These are phyloP conservation scores for Phytophthora tentaculata DNA, from an alignment of 352 stramenopile species.

Conservation along the genomic window DNA sequence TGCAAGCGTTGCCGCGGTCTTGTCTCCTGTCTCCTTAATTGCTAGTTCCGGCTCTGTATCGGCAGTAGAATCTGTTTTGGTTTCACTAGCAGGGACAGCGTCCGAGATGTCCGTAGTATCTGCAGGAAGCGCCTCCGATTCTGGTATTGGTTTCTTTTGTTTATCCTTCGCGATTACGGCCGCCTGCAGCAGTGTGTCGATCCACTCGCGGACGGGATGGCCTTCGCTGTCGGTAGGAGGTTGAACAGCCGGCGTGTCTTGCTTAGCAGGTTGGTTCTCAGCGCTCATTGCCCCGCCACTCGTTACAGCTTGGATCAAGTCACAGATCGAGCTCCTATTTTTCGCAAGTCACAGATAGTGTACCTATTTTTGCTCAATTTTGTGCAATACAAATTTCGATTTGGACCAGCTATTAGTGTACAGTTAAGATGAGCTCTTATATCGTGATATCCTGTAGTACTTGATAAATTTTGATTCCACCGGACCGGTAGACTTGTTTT, in stretches of 20 bases:
- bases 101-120: slow-evolving; percentile 6
- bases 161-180: slow-evolving; percentile 78
- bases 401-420: too few relatives aligned
- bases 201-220: slow-evolving; percentile 72
- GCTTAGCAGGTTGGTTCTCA: slow-evolving; percentile 20
- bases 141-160: slow-evolving; percentile 26
- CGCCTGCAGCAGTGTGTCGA: slow-evolving; percentile 79
- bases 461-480: too few relatives aligned
- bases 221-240: slow-evolving; percentile 25
- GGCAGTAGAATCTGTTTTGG: slow-evolving; percentile 1
- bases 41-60: slow-evolving; percentile 6
- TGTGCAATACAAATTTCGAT: too few relatives aligned
- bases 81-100: neutral
- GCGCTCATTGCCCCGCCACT: slow-evolving; percentile 34
- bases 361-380: too few relatives aligned
- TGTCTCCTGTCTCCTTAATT: slow-evolving; percentile 6
- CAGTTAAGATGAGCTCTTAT: too few relatives aligned
- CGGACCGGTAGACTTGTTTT: too few relatives aligned
- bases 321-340: slow-evolving; percentile 11
- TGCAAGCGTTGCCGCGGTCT: neutral
- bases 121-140: slow-evolving; percentile 7
- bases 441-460: too few relatives aligned
- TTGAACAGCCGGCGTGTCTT: slow-evolving; percentile 7
- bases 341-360: neutral
- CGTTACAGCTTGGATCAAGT: slow-evolving; percentile 14